These are phyloP conservation scores for Nigrospora sphaerica DNA, from an alignment of 2,329 filamentous ascomycete species.

Conservation along the genomic window DNA sequence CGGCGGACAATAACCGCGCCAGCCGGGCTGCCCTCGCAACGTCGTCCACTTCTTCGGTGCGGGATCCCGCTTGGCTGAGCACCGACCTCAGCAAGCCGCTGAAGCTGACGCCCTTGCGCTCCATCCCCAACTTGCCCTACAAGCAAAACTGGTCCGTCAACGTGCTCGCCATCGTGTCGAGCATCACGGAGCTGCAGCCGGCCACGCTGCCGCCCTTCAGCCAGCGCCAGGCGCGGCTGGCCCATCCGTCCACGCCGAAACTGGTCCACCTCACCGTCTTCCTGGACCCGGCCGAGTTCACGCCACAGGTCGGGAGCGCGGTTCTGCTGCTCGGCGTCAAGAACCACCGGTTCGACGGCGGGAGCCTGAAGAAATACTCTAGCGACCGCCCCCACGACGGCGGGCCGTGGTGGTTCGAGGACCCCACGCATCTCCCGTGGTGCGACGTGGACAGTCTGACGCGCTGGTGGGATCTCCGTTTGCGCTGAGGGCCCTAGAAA, in stretches of 20 bases:
- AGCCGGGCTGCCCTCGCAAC: slow-evolving; percentile 8
- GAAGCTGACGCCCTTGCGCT: slow-evolving; percentile 42
- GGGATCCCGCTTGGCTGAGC: slow-evolving; percentile 27
- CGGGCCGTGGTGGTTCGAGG: slow-evolving; percentile 42
- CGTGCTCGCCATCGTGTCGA: slow-evolving; percentile 41
- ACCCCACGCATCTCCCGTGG: slow-evolving; percentile 39
- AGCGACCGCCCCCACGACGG: slow-evolving; percentile 24
- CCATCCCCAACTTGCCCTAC: slow-evolving; percentile 45
- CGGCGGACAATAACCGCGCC: slow-evolving; percentile 11
- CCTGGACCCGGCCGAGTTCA: slow-evolving; percentile 42
- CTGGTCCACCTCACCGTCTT: slow-evolving; percentile 48
- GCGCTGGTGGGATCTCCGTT: slow-evolving; percentile 33
- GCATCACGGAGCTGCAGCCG: slow-evolving; percentile 39
- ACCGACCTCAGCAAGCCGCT: slow-evolving; percentile 34
- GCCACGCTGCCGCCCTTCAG: slow-evolving; percentile 39
- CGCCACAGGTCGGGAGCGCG: slow-evolving; percentile 37
- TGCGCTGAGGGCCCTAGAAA: neutral
- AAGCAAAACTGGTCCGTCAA: slow-evolving; percentile 53
- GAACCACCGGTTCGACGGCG: slow-evolving; percentile 47
- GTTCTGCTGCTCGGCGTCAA: slow-evolving; percentile 48
- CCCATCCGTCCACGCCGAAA: slow-evolving; percentile 44
- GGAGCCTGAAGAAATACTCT: slow-evolving; percentile 33
- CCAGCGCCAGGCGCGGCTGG: slow-evolving; percentile 45
- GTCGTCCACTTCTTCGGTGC: slow-evolving; percentile 2
- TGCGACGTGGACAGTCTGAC: slow-evolving; percentile 39